Conservation (phyloP, 169 alveolate genomes). For the Besnoitia besnoiti region DNA sequence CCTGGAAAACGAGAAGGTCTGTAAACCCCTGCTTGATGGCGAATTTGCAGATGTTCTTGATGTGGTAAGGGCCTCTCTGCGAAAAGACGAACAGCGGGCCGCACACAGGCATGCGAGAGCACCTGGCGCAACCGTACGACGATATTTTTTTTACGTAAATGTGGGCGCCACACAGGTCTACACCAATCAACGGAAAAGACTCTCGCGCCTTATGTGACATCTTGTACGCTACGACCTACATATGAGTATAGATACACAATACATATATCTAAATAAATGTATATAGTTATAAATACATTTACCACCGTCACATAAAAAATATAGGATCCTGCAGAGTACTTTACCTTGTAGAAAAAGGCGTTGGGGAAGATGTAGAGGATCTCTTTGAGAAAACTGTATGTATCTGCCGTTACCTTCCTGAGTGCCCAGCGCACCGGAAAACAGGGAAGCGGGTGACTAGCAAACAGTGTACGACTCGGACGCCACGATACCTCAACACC, state of each 20-base stretch:
- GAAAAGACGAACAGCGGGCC: neutral
- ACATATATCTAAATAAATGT: too few species aligned
- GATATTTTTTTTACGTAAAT: neutral
- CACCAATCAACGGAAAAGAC: neutral
- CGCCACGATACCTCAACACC: too few species aligned
- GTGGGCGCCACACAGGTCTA: neutral
- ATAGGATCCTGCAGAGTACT: neutral
- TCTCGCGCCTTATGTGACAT: too few species aligned
- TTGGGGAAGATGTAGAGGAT: constrained; percentile 60
- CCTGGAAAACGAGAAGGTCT: constrained; percentile 55
- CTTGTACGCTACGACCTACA: too few species aligned
- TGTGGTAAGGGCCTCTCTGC: constrained; percentile 39
- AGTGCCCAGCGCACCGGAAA: neutral
- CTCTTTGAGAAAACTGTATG: constrained; percentile 61
- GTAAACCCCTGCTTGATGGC: constrained; percentile 62
- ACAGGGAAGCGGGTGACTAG: neutral
- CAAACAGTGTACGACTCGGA: too few species aligned
- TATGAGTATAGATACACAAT: too few species aligned
- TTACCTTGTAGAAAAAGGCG: constrained; percentile 65
- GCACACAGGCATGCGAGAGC: neutral
- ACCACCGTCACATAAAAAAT: neutral
- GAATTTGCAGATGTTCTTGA: constrained; percentile 54
- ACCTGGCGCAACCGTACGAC: neutral
- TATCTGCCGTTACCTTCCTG: constrained; percentile 55
- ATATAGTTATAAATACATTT: neutral